These are phyloP conservation scores for Volutella citrinella DNA, from an alignment of 2,329 filamentous ascomycete species.

Conservation along the genomic window DNA sequence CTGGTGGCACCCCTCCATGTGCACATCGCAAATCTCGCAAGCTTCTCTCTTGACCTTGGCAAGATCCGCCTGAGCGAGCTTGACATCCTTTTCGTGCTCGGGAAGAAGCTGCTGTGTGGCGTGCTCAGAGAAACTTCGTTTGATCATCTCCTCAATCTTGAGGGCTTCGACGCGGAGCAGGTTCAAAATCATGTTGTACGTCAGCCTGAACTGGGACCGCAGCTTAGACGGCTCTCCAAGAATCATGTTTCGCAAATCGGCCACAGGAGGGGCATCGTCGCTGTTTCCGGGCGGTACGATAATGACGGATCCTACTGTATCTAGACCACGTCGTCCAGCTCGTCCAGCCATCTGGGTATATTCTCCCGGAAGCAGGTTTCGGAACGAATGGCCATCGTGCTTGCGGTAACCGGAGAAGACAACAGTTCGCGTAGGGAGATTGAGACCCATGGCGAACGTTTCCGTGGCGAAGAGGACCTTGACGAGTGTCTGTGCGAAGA, in stretches of 20 bases:
- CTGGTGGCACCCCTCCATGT: constrained; percentile 78
- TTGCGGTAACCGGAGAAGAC: constrained; percentile 98
- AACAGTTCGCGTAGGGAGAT: constrained; percentile 91
- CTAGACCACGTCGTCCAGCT: constrained; percentile 87
- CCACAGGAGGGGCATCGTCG: constrained; percentile 85
- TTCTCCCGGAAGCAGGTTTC: constrained; percentile 88
- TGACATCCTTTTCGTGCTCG: constrained; percentile 93
- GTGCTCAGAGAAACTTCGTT: constrained; percentile 97
- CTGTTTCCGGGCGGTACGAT: constrained; percentile 77
- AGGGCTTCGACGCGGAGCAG: constrained; percentile 90
- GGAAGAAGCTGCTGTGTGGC: constrained; percentile 91
- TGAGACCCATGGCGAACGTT: constrained; percentile 97
- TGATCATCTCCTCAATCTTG: constrained; percentile 99
- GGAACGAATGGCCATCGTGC: constrained; percentile 88
- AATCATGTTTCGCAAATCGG: constrained; percentile 87
- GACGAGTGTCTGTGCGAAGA: constrained; percentile 92
- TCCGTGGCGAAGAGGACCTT: constrained; percentile 98
- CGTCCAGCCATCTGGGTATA: constrained; percentile 99
- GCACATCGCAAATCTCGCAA: constrained; percentile 76
- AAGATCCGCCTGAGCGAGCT: constrained; percentile 85
- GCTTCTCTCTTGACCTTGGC: constrained; percentile 84
- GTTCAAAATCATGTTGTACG: constrained; percentile 99
- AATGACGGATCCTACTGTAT: constrained; percentile 90
- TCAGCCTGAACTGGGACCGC: constrained; percentile 91
- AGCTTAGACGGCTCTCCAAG: constrained; percentile 93